Evolutionary conservation across 768 basidiomycete genomes (phyloP).

Genomic region (Serendipita sp.): DNA sequence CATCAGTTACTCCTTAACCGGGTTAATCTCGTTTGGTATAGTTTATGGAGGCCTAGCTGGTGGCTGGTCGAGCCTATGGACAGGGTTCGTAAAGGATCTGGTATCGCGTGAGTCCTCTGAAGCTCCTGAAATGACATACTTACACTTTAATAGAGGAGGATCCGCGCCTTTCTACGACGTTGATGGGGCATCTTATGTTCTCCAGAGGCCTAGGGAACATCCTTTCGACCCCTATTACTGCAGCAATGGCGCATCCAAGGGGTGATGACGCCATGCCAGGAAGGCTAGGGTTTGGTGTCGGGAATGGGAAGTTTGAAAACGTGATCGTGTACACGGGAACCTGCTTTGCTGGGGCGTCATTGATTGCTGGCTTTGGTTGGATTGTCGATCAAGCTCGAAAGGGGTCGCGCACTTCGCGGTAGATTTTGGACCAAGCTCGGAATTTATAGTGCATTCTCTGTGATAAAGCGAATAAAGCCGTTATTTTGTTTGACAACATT

Average conservation of each 20-base stretch:
- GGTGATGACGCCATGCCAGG: neutral
- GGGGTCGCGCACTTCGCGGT: neutral
- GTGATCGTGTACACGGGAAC: conserved; percentile 21
- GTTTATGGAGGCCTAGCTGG: conserved; percentile 18
- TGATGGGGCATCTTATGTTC: conserved; percentile 18
- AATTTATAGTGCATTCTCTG: too few species aligned
- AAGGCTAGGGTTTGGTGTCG: conserved; percentile 18
- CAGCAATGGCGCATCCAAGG: conserved; percentile 12
- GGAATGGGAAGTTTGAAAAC: conserved; percentile 17
- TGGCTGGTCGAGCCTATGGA: conserved; percentile 20
- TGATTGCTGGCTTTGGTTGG: conserved; percentile 18
- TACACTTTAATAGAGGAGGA: conserved; percentile 17
- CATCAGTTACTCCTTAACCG: conserved; percentile 16
- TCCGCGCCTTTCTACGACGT: conserved; percentile 14
- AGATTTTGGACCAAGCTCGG: too few species aligned
- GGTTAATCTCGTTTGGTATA: conserved; percentile 18
- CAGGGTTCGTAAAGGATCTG: conserved; percentile 16
- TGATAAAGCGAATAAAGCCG: too few species aligned
- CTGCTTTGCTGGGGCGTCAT: conserved; percentile 21
- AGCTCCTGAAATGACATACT: too few species aligned
- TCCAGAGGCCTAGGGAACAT: conserved; percentile 22
- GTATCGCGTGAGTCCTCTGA: conserved; percentile 18
- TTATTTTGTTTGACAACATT: too few species aligned
- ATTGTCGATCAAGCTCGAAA: conserved; percentile 8
- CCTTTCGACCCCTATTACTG: conserved; percentile 20